Evolutionary conservation across 1,139 yeast species (phyloP).

Genomic region (Candida gigantensis): DNA sequence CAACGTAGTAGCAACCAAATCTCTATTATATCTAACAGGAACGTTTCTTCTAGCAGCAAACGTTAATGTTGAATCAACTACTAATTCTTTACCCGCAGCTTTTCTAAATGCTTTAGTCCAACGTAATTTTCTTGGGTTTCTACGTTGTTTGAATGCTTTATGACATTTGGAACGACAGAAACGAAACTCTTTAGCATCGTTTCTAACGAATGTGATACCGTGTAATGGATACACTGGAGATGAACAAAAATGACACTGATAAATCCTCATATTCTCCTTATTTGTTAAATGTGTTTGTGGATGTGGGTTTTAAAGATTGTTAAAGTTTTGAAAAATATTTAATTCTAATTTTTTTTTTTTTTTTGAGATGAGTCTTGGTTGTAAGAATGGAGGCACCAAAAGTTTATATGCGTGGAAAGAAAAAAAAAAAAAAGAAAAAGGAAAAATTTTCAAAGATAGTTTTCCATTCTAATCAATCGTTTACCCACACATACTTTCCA

Average conservation of each 20-base stretch:
- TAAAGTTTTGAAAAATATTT: no score
- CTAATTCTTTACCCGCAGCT: constrained; percentile 98
- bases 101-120: constrained; percentile 99
- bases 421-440: no score
- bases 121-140: constrained; percentile 96
- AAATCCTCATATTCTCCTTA: constrained; percentile 69
- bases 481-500: no score
- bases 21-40: constrained; percentile 97
- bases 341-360: no score
- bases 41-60: constrained; percentile 97
- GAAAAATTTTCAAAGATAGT: no score
- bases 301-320: background rate
- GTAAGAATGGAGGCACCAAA: no score
- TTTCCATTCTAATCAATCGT: no score
- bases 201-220: constrained; percentile 97
- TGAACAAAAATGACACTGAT: constrained; percentile 95
- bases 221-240: constrained; percentile 97
- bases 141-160: constrained; percentile 94
- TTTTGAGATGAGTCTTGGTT: no score
- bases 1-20: constrained; percentile 88
- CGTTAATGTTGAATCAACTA: constrained; percentile 93
- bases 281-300: background rate
- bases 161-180: constrained; percentile 99
- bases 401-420: no score
- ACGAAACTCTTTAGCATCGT: constrained; percentile 95